Conservation (phyloP, 73 alveolate species). For the Symbiodinium pilosum region DNA sequence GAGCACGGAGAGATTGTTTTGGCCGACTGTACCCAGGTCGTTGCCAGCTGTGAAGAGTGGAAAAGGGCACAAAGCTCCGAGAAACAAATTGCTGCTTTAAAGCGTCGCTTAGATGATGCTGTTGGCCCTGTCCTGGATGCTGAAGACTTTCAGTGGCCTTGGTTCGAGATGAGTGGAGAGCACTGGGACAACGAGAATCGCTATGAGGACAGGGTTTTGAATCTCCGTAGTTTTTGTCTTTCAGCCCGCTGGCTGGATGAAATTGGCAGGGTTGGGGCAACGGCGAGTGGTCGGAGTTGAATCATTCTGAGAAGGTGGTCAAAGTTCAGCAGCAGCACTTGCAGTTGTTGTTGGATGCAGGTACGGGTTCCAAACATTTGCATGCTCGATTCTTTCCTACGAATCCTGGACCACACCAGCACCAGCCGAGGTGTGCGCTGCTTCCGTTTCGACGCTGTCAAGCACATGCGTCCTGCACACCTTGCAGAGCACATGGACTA, state of each 20-base stretch:
- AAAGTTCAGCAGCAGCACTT: constrained; percentile 52
- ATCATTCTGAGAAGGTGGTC: constrained; percentile 49
- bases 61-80: constrained; percentile 19
- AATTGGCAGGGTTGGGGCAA: constrained; percentile 89
- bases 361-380: background rate
- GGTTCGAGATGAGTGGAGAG: constrained; percentile 75
- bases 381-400: background rate
- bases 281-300: constrained; percentile 94
- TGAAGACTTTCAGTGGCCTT: constrained; percentile 92
- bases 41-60: constrained; percentile 74
- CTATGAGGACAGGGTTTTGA: constrained; percentile 36
- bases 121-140: constrained; percentile 25
- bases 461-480: constrained; percentile 86
- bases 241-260: no score
- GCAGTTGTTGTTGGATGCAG: constrained; percentile 84
- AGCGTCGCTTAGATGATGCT: constrained; percentile 16
- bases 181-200: constrained; percentile 90
- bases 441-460: constrained; percentile 88
- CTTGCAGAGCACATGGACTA: constrained; percentile 43
- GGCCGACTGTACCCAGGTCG: constrained; percentile 18
- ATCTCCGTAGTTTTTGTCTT: background rate
- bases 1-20: background rate
- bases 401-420: background rate
- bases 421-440: constrained; percentile 47
- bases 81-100: constrained; percentile 8